Percentiles rank a stretch among this genome's conserved stretches.
Evolutionary conservation across 495 filamentous ascomycete genomes (phyloP).

Genomic region (Neurospora discreta): DNA sequence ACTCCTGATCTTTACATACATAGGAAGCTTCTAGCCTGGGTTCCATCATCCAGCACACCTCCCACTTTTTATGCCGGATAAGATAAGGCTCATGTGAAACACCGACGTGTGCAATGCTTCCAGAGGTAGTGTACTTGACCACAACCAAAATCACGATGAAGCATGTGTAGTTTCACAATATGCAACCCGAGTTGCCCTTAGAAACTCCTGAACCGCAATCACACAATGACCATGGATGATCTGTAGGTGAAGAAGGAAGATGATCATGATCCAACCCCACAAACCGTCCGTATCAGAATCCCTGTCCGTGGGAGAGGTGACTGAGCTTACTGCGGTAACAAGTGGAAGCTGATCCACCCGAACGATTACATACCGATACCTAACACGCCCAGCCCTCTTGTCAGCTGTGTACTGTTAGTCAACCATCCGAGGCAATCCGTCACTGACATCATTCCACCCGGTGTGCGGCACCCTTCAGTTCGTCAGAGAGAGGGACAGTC

Average conservation of each 20-base stretch:
- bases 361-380: background rate
- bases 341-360: background rate
- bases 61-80: too few relatives aligned
- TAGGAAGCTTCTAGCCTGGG: too few relatives aligned
- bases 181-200: background rate
- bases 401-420: background rate
- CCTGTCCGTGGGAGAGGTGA: background rate
- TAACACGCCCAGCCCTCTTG: background rate
- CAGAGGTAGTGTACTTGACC: too few relatives aligned
- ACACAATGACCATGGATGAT: background rate
- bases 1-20: too few relatives aligned
- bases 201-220: background rate
- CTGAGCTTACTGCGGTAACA: too few relatives aligned
- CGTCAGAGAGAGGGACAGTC: background rate
- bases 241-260: background rate
- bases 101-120: too few relatives aligned
- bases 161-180: background rate
- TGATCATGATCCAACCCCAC: background rate
- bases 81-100: too few relatives aligned
- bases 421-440: background rate
- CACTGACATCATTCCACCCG: conserved; percentile 20
- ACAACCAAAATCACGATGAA: too few relatives aligned
- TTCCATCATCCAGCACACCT: too few relatives aligned
- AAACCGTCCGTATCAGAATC: background rate
- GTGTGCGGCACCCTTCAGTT: background rate